These are phyloP conservation scores for Fusarium sp. DNA, from an alignment of 2,329 filamentous ascomycete species.

Conservation along the genomic window DNA sequence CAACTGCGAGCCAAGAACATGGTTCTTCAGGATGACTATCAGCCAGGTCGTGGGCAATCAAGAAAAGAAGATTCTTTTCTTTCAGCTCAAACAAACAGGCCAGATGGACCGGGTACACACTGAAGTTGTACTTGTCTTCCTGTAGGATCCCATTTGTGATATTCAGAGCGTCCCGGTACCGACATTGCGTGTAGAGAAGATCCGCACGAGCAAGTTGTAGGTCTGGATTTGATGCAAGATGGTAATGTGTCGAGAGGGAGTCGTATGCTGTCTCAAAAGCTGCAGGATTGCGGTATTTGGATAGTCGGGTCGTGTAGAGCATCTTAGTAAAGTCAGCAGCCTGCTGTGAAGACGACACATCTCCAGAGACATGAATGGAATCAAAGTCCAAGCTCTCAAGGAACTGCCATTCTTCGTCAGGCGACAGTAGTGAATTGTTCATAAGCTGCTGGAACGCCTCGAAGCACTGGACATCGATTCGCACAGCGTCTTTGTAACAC, in stretches of 20 bases:
- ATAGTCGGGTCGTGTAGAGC: conserved; percentile 93
- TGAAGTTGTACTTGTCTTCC: conserved; percentile 88
- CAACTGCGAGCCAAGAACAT: conserved; percentile 92
- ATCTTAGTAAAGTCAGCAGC: conserved; percentile 94
- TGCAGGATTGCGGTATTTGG: conserved; percentile 90
- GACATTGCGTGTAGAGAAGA: conserved; percentile 92
- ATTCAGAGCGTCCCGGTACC: conserved; percentile 85
- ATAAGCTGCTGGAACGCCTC: conserved; percentile 98
- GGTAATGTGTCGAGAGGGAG: conserved; percentile 92
- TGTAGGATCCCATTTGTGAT: conserved; percentile 86
- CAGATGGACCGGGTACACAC: conserved; percentile 88
- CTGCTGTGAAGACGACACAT: conserved; percentile 78
- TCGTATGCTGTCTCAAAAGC: conserved; percentile 88
- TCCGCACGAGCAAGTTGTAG: conserved; percentile 90
- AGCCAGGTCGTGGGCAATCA: conserved; percentile 90
- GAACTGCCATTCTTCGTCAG: conserved; percentile 89
- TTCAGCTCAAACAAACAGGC: conserved; percentile 89
- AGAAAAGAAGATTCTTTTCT: conserved; percentile 87
- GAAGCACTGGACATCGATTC: conserved; percentile 97
- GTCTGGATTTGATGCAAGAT: conserved; percentile 85
- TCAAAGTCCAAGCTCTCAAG: conserved; percentile 92
- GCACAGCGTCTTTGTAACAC: conserved; percentile 96
- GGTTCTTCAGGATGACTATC: conserved; percentile 92
- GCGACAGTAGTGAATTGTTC: conserved; percentile 91
- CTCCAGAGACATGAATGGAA: conserved; percentile 72